phyloP scores from a whole-genome alignment of 2,329 filamentous ascomycete genomes.

The Raffaelea albimanens region DNA sequence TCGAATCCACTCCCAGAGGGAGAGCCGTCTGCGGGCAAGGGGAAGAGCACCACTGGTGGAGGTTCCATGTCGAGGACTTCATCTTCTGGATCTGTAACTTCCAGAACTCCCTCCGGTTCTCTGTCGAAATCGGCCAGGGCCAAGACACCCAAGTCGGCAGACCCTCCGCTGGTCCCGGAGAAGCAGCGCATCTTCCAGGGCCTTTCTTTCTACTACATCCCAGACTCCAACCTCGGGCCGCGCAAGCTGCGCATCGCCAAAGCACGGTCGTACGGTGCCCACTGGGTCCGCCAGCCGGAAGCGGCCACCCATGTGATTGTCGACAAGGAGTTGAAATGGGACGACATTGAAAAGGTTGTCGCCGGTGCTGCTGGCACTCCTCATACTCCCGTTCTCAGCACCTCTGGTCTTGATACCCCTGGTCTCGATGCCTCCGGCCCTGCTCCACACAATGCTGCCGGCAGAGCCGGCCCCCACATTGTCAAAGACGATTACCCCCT shows the following conservation, averaged over 20 bases:
- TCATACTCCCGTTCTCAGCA: too few species aligned
- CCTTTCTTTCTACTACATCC: constrained; percentile 67
- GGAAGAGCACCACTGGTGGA: too few species aligned
- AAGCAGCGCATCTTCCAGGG: constrained; percentile 48
- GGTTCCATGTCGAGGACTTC: too few species aligned
- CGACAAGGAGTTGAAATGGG: constrained; percentile 57
- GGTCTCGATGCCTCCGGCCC: too few species aligned
- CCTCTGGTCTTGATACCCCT: too few species aligned
- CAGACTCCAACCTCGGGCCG: constrained; percentile 63
- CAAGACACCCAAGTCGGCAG: constrained; percentile 36
- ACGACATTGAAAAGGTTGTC: constrained; percentile 36
- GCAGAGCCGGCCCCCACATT: too few species aligned
- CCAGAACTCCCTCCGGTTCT: too few species aligned
- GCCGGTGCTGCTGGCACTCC: neutral
- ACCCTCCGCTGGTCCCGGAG: constrained; percentile 35
- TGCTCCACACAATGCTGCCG: too few species aligned
- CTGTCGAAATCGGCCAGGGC: too few species aligned
- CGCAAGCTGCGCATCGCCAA: constrained; percentile 65
- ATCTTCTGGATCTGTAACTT: too few species aligned
- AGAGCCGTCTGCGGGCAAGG: too few species aligned
- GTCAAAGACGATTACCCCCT: constrained; percentile 61
- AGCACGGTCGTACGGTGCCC: constrained; percentile 64
- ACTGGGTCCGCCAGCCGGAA: constrained; percentile 52
- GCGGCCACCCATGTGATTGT: constrained; percentile 71
- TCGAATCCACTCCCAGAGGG: constrained; percentile 2